Evolutionary conservation across 148 eudicot species (phyloP).

Genomic region (Pouteria glomerata): DNA sequence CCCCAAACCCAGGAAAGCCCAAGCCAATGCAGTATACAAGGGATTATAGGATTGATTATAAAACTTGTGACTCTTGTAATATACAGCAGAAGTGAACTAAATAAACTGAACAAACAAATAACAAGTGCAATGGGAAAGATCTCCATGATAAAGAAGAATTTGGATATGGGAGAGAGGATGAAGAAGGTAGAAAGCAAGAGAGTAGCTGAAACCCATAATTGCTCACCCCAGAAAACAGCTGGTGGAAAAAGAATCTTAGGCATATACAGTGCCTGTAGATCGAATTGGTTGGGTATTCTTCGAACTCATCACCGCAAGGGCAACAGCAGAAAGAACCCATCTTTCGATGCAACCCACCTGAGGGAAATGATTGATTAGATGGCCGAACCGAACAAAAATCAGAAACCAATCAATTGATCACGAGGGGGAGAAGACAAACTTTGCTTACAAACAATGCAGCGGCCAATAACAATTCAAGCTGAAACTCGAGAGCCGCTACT

Average conservation of each 20-base stretch:
- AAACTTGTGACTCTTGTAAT: neutral
- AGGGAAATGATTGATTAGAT: neutral
- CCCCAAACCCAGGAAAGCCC: too few species aligned
- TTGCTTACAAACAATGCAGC: neutral
- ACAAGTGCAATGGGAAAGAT: too few species aligned
- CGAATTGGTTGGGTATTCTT: conserved; percentile 15
- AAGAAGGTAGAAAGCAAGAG: neutral
- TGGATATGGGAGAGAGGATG: too few species aligned
- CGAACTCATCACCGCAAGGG: conserved; percentile 19
- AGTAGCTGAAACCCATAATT: neutral
- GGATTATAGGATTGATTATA: neutral
- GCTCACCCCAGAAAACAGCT: conserved; percentile 22
- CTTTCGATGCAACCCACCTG: neutral
- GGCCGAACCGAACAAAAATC: neutral
- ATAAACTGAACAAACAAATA: neutral
- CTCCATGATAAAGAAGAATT: too few species aligned
- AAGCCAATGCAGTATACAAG: neutral
- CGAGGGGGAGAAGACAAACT: neutral
- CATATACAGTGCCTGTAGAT: conserved; percentile 19
- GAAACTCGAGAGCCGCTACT: neutral
- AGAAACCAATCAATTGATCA: too few species aligned
- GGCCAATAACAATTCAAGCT: neutral
- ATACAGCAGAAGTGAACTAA: neutral
- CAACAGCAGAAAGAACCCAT: conserved; percentile 23
- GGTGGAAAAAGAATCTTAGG: conserved; percentile 22